Evolutionary conservation across 441 rosid species (phyloP), one percentile per base, ranked within the genome.

Genomic region (Manihot esculenta): DNA sequence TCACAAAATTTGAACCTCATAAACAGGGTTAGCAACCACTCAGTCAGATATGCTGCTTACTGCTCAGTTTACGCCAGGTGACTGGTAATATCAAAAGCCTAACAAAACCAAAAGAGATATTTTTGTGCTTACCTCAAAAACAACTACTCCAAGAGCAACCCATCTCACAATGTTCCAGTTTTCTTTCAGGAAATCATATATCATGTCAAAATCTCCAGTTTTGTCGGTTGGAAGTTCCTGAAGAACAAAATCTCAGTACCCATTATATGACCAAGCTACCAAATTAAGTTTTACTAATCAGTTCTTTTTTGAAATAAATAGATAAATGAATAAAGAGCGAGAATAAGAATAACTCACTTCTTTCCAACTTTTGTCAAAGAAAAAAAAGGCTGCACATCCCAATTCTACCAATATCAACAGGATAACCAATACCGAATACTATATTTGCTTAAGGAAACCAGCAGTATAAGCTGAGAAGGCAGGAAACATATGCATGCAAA

Each of bases 101-200:
- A 63, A 35, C 26, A 58, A 56, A 64, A 47, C 53, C 21, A 68
- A 38, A 23, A 7, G 2, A 48, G 24, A 21, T 49, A 4, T 38
- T 38, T 33, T 56, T 65, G 66, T 33, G 56, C 83, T 78, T 83
- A 91, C 99, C 98, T 96, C 93, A 75, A 96, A 86, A 70, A 87
- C 54, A 77, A 93, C 91, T 56, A 86, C 72, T 64, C 92, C 99
- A 70, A 96, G 97, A 66, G 98, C 99, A 55, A 85, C 93, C 99
- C 99, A 96, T 84, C 76, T 93, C 75, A 80, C 85, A 71, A 91
- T 86, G 63, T 64, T 79, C 99, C 98, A 96, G 72, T 93, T 83
- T 73, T 86, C 93, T 81, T 84, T 78, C 80, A 96, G 84, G 79
- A 93, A 96, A 62, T 74, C 80, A 69, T 88, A 96, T 78, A 96